These are phyloP conservation scores for Streptanthus diversifolius DNA, from an alignment of 345 rosid genomes.

Conservation along the genomic window DNA sequence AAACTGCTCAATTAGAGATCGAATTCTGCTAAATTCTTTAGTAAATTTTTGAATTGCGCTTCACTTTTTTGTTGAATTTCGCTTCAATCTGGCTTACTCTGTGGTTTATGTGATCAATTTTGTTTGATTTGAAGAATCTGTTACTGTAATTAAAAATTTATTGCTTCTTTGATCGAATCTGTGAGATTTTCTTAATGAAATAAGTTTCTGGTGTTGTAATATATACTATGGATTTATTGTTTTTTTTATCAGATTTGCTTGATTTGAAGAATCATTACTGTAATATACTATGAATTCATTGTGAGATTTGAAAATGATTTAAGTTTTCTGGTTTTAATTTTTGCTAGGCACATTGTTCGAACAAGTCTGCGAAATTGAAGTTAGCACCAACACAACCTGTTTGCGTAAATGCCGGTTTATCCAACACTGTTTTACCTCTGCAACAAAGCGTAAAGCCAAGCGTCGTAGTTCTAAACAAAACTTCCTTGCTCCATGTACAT, in stretches of 20 bases:
- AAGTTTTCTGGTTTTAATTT: neutral
- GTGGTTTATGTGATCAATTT: neutral
- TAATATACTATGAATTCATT: no score
- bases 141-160: neutral
- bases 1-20: neutral
- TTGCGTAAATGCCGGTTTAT: slow-evolving; percentile 15
- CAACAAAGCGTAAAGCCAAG: slow-evolving; percentile 20
- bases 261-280: no score
- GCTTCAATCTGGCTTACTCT: no score
- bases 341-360: slow-evolving; percentile 47
- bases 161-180: neutral
- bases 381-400: slow-evolving; percentile 39
- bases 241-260: no score
- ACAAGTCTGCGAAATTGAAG: slow-evolving; percentile 53
- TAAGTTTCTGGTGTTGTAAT: no score
- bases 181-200: neutral
- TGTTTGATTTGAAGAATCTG: neutral
- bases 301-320: neutral
- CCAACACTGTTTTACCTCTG: slow-evolving; percentile 32
- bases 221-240: no score
- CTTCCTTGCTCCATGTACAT: slow-evolving; percentile 31
- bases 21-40: neutral
- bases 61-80: no score
- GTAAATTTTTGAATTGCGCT: no score
- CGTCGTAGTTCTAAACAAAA: slow-evolving; percentile 22